Evolutionary conservation across 140 eudicot genomes (phyloP), one percentile per base, ranked within the genome.

Genomic region (Senecio squalidus): DNA sequence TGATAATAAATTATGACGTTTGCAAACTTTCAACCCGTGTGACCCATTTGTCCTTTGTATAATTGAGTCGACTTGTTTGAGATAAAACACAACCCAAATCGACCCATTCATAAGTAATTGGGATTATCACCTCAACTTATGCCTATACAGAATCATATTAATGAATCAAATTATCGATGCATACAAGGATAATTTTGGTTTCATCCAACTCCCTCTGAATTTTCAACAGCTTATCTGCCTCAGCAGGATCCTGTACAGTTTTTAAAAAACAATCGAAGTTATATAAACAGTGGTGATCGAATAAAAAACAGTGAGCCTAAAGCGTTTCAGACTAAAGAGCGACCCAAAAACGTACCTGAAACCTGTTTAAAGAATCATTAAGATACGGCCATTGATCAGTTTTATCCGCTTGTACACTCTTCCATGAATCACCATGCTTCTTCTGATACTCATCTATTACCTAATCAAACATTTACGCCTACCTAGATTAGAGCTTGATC

Each of bases 191-290:
- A 65, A 92, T 92, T 79, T 92, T 92, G 18, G 98, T 92, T 77
- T 92, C 98, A 81, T 92, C 98, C 69, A 92, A 68, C 67, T 92
- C 98, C 73, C 95, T 78, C 65, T 92, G 96, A 55, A 92, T 87
- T 75, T 70, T 84, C 75, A 92, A 68, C 80, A 92, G 82, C 80
- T 92, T 92, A 74, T 92, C 98, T 24, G 96, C 98, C 63, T 92
- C 85, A 27, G 93, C 93, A 66, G 98, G 98, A 65, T 92, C 96
- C 98, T 87, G 59, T 25, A 34, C 31, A 9, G 23, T 62, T 2
- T 0, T 2, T 0, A 24, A 4, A 58, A 48, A 25, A 43, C 21
- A 49, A 34, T 45, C 34, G 55, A 71, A 4, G 17, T 6, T 20
- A 25, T 62, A 31, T 43, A 25, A 16, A 5, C 34, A 18, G 41